Percentiles rank a stretch among this genome's conserved stretches.
These are phyloP conservation scores for Verruconis gallopava DNA, from an alignment of 2,329 filamentous ascomycete species.

Conservation along the genomic window DNA sequence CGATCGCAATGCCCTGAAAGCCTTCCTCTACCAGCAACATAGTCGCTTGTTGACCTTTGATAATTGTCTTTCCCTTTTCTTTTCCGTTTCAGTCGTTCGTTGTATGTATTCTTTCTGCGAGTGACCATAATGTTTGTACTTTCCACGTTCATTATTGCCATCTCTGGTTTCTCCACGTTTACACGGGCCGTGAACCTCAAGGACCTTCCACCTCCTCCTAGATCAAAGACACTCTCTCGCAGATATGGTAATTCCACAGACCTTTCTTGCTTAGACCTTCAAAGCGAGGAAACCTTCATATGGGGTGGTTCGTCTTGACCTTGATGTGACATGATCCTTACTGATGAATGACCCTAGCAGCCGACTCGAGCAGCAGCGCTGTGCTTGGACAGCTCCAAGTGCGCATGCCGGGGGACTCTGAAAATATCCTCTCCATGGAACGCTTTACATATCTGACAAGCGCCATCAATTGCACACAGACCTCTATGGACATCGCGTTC, in stretches of 20 bases:
- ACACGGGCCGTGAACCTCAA: not conserved
- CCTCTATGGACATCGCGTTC: constrained; percentile 14
- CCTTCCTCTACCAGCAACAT: too few relatives aligned
- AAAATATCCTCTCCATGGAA: constrained; percentile 17
- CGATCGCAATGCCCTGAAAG: too few relatives aligned
- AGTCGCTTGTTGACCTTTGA: too few relatives aligned
- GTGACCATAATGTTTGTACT: not conserved
- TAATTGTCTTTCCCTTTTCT: not conserved
- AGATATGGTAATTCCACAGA: not conserved
- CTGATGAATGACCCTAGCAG: not conserved
- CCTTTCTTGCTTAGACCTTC: not conserved
- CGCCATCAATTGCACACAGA: constrained; percentile 12
- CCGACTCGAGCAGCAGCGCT: constrained; percentile 3
- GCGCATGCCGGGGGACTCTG: constrained; percentile 13
- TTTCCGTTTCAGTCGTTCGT: not conserved
- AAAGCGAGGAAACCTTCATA: constrained; percentile 1
- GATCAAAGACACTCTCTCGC: not conserved
- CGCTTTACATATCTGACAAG: constrained; percentile 15
- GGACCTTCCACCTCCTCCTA: not conserved
- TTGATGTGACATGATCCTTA: not conserved
- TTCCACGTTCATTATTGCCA: not conserved
- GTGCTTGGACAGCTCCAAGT: constrained; percentile 14
- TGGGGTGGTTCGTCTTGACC: not conserved
- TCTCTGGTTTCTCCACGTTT: not conserved
- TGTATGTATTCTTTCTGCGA: too few relatives aligned